Evolutionary conservation across 129 eudicot species (phyloP).

Genomic region (Cynara cardunculus): DNA sequence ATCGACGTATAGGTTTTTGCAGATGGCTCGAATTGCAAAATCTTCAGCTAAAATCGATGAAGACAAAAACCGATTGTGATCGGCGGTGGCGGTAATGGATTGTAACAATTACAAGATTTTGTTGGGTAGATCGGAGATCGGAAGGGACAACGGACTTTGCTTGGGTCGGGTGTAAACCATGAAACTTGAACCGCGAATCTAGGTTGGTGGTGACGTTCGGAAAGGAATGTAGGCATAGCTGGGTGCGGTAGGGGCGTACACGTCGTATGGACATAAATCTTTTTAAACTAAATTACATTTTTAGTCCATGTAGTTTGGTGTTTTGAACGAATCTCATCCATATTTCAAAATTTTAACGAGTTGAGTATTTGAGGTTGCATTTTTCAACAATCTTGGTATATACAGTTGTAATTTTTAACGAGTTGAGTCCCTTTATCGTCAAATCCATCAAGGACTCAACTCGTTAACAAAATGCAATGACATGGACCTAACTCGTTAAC

Average conservation of each 20-base stretch:
- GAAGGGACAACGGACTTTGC: background rate
- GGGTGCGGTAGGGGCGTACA: background rate
- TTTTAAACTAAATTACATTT: background rate
- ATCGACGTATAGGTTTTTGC: background rate
- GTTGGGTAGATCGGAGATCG: slow-evolving; percentile 3
- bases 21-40: slow-evolving; percentile 16
- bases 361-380: background rate
- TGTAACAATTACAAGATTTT: background rate
- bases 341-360: background rate
- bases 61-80: background rate
- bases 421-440: background rate
- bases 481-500: too few species aligned
- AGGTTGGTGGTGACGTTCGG: slow-evolving; percentile 12
- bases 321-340: background rate
- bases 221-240: background rate
- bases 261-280: background rate
- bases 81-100: background rate
- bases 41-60: background rate
- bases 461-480: background rate
- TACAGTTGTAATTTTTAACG: background rate
- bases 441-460: background rate
- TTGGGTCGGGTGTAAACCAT: slow-evolving; percentile 3
- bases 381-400: background rate
- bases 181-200: background rate
- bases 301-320: background rate